Evolutionary conservation across 176 grass and related monocot species (phyloP), one percentile per base, ranked within the genome.

Genomic region (Echinochloa phyllopogon): DNA sequence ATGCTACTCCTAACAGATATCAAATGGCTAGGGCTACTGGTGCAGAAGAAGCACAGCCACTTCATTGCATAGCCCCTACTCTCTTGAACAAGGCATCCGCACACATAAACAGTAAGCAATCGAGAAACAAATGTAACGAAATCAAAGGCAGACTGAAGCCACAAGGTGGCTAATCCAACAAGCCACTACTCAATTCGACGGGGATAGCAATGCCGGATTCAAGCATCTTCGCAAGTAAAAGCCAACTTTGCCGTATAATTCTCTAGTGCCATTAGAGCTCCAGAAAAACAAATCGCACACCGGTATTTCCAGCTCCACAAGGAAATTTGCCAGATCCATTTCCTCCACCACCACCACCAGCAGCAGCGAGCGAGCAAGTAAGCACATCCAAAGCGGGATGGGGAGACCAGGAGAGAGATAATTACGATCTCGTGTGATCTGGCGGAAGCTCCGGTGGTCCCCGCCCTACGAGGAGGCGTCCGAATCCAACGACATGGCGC

Each of bases 391-490:
- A 76, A 86, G 57, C 56, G 49, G 29, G 69, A 57, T 20, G 16
- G 38, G 49, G 52, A 33, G 29, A 33, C 29, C 29, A 33, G 29
- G 29, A n/a, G 23, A 93, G 13, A 63, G 67, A 47, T 59, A 65
- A 55, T 87, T 93, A 98, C 91, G 91, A 41, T 98, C 93, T 82
- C 91, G 80, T 10, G 81, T 95, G 85, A 98, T 95, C 83, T 95
- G 91, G 61, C 91, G 91, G 64, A 98, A 98, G 76, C 78, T 92
- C 73, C 85, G 79, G 45, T 73, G 76, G 68, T 98, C 91, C 45
- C 88, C 91, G 53, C 80, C 76, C 58, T 93, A 89, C 16, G 94
- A 97, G 45, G 95, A 94, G 74, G 83, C 72, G 42, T 92, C 93
- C 85, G 95, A 98, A 67, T 95, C 95, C 62, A 93, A 78, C 72